These are phyloP conservation scores for Abrus pulchellus DNA, from an alignment of 306 rosid genomes.

Conservation along the genomic window DNA sequence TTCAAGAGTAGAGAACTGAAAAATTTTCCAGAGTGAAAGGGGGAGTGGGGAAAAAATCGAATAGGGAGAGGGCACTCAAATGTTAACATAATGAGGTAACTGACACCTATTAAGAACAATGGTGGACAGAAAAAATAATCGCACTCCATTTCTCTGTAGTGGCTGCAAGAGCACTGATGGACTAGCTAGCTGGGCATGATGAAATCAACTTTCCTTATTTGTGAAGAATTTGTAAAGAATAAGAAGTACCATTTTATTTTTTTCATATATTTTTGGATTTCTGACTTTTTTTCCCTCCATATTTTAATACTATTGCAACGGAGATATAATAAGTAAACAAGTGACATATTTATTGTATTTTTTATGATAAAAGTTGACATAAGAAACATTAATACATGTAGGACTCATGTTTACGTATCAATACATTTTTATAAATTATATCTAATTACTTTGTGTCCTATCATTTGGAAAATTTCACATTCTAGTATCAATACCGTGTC, in stretches of 20 bases:
- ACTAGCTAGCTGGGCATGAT: not conserved
- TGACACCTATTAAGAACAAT: not conserved
- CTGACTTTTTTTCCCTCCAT: no score
- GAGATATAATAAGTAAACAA: not conserved
- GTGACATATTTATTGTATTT: not conserved
- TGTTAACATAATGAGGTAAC: not conserved
- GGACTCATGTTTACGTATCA: no score
- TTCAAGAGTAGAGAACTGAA: no score
- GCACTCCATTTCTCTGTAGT: constrained; percentile 11
- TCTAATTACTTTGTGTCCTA: no score
- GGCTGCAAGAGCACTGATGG: constrained; percentile 5
- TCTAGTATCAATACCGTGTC: no score
- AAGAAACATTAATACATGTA: not conserved
- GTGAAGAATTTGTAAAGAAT: not conserved
- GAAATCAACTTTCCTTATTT: not conserved
- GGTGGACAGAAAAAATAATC: constrained; percentile 22
- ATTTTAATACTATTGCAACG: no score
- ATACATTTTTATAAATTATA: no score
- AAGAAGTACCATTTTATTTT: not conserved
- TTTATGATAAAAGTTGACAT: not conserved
- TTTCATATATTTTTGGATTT: no score
- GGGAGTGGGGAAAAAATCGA: not conserved
- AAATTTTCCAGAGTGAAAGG: not conserved
- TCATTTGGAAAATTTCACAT: no score
- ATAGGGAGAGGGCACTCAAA: not conserved